Evolutionary conservation across 805 yeast genomes (phyloP).

Genomic region (Starmerella geochares): DNA sequence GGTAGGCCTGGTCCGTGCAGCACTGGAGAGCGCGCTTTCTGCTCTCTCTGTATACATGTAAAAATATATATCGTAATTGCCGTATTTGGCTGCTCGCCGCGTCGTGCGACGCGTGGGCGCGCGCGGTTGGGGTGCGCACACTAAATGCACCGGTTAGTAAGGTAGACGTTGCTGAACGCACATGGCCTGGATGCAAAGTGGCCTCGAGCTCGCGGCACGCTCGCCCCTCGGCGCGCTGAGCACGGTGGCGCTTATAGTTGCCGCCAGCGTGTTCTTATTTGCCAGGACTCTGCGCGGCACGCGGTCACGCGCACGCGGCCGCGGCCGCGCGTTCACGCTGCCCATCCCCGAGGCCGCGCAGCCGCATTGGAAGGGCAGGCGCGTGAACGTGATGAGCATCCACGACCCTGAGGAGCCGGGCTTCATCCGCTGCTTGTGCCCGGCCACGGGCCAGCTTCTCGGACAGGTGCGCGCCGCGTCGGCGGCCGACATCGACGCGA

Average conservation of each 20-base stretch:
- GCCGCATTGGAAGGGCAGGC: conserved; percentile 85
- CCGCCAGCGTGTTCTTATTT: conserved; percentile 2
- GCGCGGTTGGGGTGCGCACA: neutral
- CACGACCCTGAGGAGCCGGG: conserved; percentile 52
- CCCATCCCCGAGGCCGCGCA: conserved; percentile 66
- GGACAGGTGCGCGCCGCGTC: conserved; percentile 61
- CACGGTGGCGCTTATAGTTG: neutral
- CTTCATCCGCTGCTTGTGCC: conserved; percentile 76
- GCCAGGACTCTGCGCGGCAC: conserved; percentile 1
- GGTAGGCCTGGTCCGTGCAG: too few species aligned
- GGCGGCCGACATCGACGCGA: conserved; percentile 58
- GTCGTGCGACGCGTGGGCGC: neutral
- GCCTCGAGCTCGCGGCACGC: neutral
- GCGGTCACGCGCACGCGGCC: conserved; percentile 6
- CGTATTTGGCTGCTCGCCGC: too few species aligned
- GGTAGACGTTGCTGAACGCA: neutral
- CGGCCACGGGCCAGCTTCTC: conserved; percentile 86
- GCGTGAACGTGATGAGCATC: conserved; percentile 56
- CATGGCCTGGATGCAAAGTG: neutral
- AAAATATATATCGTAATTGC: too few species aligned
- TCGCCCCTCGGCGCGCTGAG: neutral
- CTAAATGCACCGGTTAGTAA: neutral
- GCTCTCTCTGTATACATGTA: too few species aligned
- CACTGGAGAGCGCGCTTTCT: too few species aligned
- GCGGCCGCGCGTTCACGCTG: conserved; percentile 29